Evolutionary conservation across 768 basidiomycete genomes (phyloP).

Genomic region (Hygrophorus russula): DNA sequence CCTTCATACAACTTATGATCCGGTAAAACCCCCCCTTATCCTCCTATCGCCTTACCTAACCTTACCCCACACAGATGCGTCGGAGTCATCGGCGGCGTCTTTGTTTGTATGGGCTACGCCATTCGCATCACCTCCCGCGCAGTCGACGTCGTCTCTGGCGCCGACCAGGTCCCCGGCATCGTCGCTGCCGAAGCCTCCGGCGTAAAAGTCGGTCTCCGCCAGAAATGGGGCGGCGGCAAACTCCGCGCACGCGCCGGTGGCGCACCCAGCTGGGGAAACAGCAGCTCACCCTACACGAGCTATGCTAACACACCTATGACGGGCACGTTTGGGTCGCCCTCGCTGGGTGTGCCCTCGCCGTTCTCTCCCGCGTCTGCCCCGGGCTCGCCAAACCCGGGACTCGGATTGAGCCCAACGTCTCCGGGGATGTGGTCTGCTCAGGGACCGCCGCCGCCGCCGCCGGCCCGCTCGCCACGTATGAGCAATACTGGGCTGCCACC

Average conservation of each 20-base stretch:
- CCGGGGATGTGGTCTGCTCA: no score
- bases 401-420: background rate
- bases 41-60: background rate
- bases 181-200: constrained; percentile 57
- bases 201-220: constrained; percentile 41
- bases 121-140: constrained; percentile 55
- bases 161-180: constrained; percentile 36
- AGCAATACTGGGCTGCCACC: no score
- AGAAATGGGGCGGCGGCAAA: constrained; percentile 59
- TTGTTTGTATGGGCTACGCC: constrained; percentile 76
- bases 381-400: constrained; percentile 7
- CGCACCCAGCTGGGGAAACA: constrained; percentile 40
- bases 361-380: constrained; percentile 9
- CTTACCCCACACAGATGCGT: constrained; percentile 36
- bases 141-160: constrained; percentile 52
- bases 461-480: no score
- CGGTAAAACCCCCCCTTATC: constrained; percentile 23
- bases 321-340: constrained; percentile 16
- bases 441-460: no score
- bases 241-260: constrained; percentile 54
- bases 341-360: constrained; percentile 12
- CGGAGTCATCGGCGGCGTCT: constrained; percentile 90
- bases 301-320: constrained; percentile 23
- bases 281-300: constrained; percentile 31
- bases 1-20: constrained; percentile 72